Evolutionary conservation across 73 alveolate species (phyloP).

Genomic region (Paramecium biaurelia): DNA sequence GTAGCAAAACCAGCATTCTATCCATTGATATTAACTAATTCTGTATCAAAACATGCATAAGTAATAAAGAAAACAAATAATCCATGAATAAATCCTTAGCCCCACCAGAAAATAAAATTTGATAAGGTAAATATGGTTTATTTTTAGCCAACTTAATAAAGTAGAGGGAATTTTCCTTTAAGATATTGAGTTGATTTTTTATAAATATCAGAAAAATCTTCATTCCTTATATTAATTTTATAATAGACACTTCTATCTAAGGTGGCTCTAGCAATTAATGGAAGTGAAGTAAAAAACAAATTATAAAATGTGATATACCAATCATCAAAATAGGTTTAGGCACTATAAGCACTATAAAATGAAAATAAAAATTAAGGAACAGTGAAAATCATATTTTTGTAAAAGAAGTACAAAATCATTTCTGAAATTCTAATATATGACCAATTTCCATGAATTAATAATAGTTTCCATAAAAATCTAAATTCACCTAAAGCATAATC

Average conservation of each 20-base stretch:
- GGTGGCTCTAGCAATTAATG: conserved; percentile 67
- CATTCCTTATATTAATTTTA: conserved; percentile 61
- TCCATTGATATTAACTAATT: conserved; percentile 59
- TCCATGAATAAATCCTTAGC: conserved; percentile 71
- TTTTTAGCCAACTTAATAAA: conserved; percentile 75
- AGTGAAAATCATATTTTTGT: conserved; percentile 71
- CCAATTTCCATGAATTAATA: conserved; percentile 91
- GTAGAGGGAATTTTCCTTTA: conserved; percentile 52
- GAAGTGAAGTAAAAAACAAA: conserved; percentile 67
- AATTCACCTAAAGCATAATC: conserved; percentile 95
- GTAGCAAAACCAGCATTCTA: conserved; percentile 69
- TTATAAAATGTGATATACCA: conserved; percentile 72
- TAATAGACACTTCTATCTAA: conserved; percentile 68
- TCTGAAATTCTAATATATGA: conserved; percentile 87
- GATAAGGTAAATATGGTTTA: conserved; percentile 69
- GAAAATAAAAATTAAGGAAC: conserved; percentile 58
- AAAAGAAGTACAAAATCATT: conserved; percentile 90
- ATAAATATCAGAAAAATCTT: neutral
- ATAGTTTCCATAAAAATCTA: conserved; percentile 81
- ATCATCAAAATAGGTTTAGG: conserved; percentile 70
- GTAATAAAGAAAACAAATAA: conserved; percentile 64
- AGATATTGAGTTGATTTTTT: conserved; percentile 44
- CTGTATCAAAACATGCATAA: conserved; percentile 50
- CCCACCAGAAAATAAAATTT: conserved; percentile 72
- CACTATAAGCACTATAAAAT: conserved; percentile 72